Percentiles rank a stretch among this genome's conserved stretches.
Conservation (phyloP, 805 yeast genomes). For the Crinitomyces ghanaensis region DNA sequence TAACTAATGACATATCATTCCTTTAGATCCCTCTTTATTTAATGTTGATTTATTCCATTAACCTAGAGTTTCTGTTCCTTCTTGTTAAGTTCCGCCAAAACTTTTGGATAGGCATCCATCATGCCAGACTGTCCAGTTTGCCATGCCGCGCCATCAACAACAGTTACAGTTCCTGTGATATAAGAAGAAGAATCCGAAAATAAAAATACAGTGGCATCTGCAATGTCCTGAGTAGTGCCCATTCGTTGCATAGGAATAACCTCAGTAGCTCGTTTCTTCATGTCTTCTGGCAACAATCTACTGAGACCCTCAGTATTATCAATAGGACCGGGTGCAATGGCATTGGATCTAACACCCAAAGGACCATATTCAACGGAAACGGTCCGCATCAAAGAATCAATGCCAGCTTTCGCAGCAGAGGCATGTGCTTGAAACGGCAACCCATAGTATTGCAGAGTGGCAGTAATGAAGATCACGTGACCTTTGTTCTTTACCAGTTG, state of each 20-base stretch:
- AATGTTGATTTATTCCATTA: too few species aligned
- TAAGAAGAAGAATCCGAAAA: slow-evolving; percentile 75
- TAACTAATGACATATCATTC: too few species aligned
- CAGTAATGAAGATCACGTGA: slow-evolving; percentile 63
- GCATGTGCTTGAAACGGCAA: slow-evolving; percentile 84
- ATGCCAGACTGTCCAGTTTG: slow-evolving; percentile 37
- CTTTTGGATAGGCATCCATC: too few species aligned
- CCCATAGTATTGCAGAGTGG: slow-evolving; percentile 85
- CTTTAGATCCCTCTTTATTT: too few species aligned
- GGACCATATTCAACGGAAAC: slow-evolving; percentile 90
- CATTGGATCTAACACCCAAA: slow-evolving; percentile 69
- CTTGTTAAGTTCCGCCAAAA: too few species aligned
- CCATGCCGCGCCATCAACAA: slow-evolving; percentile 92
- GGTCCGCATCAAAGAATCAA: slow-evolving; percentile 76
- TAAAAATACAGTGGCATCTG: slow-evolving; percentile 73
- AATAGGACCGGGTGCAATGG: slow-evolving; percentile 88
- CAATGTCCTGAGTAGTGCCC: slow-evolving; percentile 70
- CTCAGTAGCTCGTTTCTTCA: slow-evolving; percentile 32
- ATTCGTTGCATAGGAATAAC: slow-evolving; percentile 40
- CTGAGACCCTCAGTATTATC: slow-evolving; percentile 77
- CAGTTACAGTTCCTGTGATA: slow-evolving; percentile 63
- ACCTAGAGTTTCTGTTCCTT: too few species aligned
- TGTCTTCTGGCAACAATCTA: slow-evolving; percentile 39
- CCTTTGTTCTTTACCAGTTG: slow-evolving; percentile 61
- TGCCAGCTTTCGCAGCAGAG: slow-evolving; percentile 92